Conservation (phyloP, 192 early-diverging fungal species). For the Chytriomyces sp. region DNA sequence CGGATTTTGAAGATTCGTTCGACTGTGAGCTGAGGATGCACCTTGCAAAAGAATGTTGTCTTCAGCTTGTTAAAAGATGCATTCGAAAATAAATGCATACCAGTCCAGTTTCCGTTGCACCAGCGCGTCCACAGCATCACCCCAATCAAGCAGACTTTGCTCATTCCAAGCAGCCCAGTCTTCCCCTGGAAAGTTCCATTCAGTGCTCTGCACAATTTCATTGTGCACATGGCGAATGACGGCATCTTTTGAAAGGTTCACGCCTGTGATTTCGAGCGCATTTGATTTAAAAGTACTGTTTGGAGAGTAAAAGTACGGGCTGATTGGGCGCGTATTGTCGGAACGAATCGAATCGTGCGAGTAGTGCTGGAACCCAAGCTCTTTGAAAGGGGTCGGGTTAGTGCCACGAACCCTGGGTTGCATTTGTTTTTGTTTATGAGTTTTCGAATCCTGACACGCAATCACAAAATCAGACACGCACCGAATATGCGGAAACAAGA, state of each 20-base stretch:
- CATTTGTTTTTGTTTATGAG: not conserved
- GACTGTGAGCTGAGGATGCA: too few species aligned
- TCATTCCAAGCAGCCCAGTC: not conserved
- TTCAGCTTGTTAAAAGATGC: too few species aligned
- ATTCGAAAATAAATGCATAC: not conserved
- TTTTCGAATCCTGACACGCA: not conserved
- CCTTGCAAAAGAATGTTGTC: too few species aligned
- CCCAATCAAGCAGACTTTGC: conserved; percentile 8
- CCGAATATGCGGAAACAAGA: conserved; percentile 49
- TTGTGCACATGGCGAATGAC: not conserved
- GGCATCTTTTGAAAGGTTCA: not conserved
- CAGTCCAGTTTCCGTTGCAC: not conserved
- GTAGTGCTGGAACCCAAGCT: conserved; percentile 1
- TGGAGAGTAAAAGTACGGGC: conserved; percentile 19
- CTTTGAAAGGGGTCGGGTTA: not conserved
- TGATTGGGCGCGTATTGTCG: conserved; percentile 8
- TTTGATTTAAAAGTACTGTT: not conserved
- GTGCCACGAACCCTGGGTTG: conserved; percentile 1
- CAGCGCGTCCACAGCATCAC: not conserved
- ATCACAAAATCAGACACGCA: conserved; percentile 9
- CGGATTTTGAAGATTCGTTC: too few species aligned
- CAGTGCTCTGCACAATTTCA: not conserved
- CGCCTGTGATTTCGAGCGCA: not conserved
- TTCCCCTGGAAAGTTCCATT: not conserved
- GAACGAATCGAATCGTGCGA: not conserved